Evolutionary conservation across 305 asterid species (phyloP), one percentile per base, ranked within the genome.

Genomic region (Fraxinus sp.): DNA sequence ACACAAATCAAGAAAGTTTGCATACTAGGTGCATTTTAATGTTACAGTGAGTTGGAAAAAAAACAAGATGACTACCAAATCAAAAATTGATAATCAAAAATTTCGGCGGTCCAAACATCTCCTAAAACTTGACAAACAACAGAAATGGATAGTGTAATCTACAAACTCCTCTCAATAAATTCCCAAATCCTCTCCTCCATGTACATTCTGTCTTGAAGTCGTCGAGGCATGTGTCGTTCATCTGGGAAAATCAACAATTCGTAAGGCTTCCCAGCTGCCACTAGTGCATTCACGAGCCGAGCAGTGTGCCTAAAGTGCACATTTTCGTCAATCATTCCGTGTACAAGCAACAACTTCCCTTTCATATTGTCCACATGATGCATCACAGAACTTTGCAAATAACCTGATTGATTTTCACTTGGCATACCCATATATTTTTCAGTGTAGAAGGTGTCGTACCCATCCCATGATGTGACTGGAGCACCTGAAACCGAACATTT

Each of bases 271-370:
- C 96, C 79, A 8, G 95, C 94, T 5, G 88, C 90, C 80, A 92
- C 93, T 3, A 95, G 93, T 0, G 93, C 94, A 26, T 94, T 95
- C 76, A 95, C 92, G 32, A 95, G 97, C 91, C 97, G 85, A 0
- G 97, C 97, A 0, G 98, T 95, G 91, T 95, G 99, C 90, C 99
- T 90, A 81, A 95, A 95, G 84, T 94, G 98, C 89, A 95, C 99
- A 43, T 95, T 95, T 83, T 94, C 99, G 5, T 95, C 99, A 0
- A 95, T 94, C 99, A 95, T 93, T 55, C 98, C 99, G 79, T 95
- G 99, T 84, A 95, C 98, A 1, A 95, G 88, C 86, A 95, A 77
- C 80, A 95, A 86, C 87, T 87, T 93, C 75, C 98, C 99, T 79
- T 90, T 86, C 88, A 94, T 83, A 41, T 89, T 89, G 43, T 79